Evolutionary conservation across 2,329 filamentous ascomycete species (phyloP).

Genomic region (Aschersonia sp.): DNA sequence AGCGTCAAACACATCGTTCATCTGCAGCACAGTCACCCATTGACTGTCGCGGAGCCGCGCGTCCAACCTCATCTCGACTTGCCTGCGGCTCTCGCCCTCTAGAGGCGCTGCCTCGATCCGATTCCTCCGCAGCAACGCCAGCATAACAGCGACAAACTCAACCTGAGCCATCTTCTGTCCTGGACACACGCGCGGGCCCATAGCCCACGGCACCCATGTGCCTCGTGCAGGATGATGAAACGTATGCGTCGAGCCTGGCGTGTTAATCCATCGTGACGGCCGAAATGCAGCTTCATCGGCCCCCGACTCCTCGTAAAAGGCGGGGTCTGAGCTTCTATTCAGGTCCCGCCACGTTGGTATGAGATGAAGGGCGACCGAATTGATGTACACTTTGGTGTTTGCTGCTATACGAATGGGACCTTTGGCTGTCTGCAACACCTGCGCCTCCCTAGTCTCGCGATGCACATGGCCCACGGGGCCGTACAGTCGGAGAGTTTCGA

Average conservation of each 20-base stretch:
- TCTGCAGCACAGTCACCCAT: slow-evolving; percentile 1
- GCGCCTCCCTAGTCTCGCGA: neutral
- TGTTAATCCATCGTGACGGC: slow-evolving; percentile 22
- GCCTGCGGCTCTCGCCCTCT: neutral
- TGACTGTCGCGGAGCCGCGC: neutral
- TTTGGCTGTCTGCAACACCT: neutral
- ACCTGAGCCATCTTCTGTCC: slow-evolving; percentile 40
- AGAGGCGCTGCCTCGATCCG: neutral
- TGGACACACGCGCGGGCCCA: slow-evolving; percentile 32
- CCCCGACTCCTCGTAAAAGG: neutral
- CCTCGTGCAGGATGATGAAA: slow-evolving; percentile 11
- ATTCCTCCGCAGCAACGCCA: slow-evolving; percentile 13
- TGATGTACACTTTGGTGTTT: neutral
- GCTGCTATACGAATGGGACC: neutral
- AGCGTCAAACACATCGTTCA: slow-evolving; percentile 1
- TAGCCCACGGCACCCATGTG: slow-evolving; percentile 30
- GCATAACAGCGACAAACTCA: slow-evolving; percentile 33
- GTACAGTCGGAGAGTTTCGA: slow-evolving; percentile 2
- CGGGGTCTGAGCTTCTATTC: slow-evolving; percentile 1
- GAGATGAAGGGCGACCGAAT: slow-evolving; percentile 1
- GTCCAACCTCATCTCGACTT: slow-evolving; percentile 1
- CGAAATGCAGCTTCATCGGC: slow-evolving; percentile 12
- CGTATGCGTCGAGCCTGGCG: neutral
- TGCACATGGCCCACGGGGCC: neutral
- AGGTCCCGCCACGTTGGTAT: slow-evolving; percentile 1